Base-by-base conservation (phyloP, 2,329 filamentous ascomycete genomes). In the Penicillium sp. region DNA sequence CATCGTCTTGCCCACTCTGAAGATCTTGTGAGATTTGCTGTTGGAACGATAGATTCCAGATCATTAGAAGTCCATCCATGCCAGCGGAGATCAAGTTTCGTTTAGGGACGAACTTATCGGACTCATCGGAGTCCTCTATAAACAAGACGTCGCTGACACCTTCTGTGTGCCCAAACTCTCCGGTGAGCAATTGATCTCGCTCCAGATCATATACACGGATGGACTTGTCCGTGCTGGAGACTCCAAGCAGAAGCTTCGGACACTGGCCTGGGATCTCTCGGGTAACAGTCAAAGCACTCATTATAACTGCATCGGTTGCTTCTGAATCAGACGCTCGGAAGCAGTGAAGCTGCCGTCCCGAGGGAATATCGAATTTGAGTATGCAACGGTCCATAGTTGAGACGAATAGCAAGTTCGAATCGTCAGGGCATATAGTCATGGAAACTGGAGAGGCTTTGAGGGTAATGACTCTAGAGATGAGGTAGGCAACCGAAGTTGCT, bases 111-210 rank as follows among this genome's bases (percentile, higher is more conserved):
- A 75, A 73, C 13, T 80, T 77, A 32, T 64, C 62, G 6, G 67
- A 50, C 42, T 61, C 48, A 28, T 57, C 50, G 23, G 52, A 47
- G 3, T 62, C 51, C 44, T 86, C 80, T 9, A 91, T 66, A 14
- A 96, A 71, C 3, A 86, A 79, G 14, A 94, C 82, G 50, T 90
- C 90, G 42, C 87, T 95, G 54, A 98, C 89, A 7, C 90, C 86
- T 63, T 96, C 90, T 0, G 90, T 95, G 58, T 98, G 93, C 1
- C 93, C 93, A 81, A 89, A 96, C 69, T 97, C 93, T 32, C 89
- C 82, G 41, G 89, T 86, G 23, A 97, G 71, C 47, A 98, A 84
- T 1, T 74, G 72, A 7, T 91, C 90, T 34, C 81, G 83, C 51
- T 85, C 83, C 24, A 81, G 76, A 56, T 95, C 87, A 60, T 98